These are phyloP conservation scores for Aphanomyces cochlioides DNA, from an alignment of 352 stramenopile species.

Conservation along the genomic window DNA sequence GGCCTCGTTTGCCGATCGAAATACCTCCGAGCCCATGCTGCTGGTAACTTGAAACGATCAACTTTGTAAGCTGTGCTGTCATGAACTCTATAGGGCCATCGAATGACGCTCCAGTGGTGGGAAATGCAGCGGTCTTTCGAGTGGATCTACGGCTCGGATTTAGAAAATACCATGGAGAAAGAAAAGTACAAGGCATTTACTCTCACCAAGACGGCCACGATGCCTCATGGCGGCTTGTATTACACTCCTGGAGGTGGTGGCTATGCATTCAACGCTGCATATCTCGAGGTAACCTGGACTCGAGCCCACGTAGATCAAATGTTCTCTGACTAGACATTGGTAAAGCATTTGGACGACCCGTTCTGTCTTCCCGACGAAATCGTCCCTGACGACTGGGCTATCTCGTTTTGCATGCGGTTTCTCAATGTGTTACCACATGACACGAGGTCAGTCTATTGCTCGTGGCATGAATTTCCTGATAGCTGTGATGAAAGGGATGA, in stretches of 20 bases:
- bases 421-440: constrained; percentile 62
- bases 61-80: too few species aligned
- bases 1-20: constrained; percentile 44
- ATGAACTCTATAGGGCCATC: constrained; percentile 42
- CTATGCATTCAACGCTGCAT: constrained; percentile 83
- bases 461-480: neutral
- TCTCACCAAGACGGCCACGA: constrained; percentile 47
- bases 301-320: neutral
- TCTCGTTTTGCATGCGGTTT: constrained; percentile 83
- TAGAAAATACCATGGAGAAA: constrained; percentile 1
- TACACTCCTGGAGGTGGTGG: constrained; percentile 78
- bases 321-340: constrained; percentile 37
- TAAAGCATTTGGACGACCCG: constrained; percentile 61
- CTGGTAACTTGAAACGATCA: constrained; percentile 30
- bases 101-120: constrained; percentile 80
- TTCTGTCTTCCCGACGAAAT: constrained; percentile 68
- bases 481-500: constrained; percentile 37
- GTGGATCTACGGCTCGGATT: constrained; percentile 8
- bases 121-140: constrained; percentile 26
- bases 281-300: constrained; percentile 41
- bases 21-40: constrained; percentile 43
- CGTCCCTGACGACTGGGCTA: constrained; percentile 80
- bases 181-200: neutral
- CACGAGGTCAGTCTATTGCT: constrained; percentile 35
- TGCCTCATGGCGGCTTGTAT: constrained; percentile 54